Percentiles rank a stretch among this genome's conserved stretches.
phyloP scores from a whole-genome alignment of 1,139 yeast genomes.

The Blastobotrys elegans region DNA sequence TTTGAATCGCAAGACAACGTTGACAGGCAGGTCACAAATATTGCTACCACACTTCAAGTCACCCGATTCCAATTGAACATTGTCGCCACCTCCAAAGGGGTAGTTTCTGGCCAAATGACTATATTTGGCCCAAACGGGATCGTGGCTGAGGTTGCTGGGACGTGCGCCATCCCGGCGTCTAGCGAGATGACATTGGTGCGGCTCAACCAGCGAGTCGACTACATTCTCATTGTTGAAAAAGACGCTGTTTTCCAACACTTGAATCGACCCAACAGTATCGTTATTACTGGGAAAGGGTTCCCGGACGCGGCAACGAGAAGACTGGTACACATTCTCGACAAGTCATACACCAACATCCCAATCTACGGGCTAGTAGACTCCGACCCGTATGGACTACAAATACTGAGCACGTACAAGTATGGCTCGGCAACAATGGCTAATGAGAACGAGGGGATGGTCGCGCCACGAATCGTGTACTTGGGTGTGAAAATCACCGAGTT shows the following conservation, averaged over 20 bases:
- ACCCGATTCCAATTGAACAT: constrained; percentile 40
- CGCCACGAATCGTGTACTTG: constrained; percentile 25
- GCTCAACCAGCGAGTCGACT: constrained; percentile 21
- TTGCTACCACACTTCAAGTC: constrained; percentile 27
- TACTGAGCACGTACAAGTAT: constrained; percentile 43
- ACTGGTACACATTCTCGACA: constrained; percentile 49
- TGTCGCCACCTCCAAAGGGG: constrained; percentile 60
- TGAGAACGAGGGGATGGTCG: constrained; percentile 10
- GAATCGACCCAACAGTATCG: constrained; percentile 12
- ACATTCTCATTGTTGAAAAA: constrained; percentile 58
- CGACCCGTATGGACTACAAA: constrained; percentile 68
- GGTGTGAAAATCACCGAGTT: constrained; percentile 43
- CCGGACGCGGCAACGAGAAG: constrained; percentile 66
- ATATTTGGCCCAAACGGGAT: constrained; percentile 22
- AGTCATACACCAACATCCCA: constrained; percentile 45
- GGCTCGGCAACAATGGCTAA: constrained; percentile 26
- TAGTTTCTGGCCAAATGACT: constrained; percentile 42
- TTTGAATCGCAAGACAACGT: constrained; percentile 48
- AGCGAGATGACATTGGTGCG: constrained; percentile 18
- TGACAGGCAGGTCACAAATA: constrained; percentile 39
- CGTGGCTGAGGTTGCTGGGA: constrained; percentile 16
- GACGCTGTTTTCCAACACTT: constrained; percentile 40
- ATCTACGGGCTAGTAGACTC: constrained; percentile 50
- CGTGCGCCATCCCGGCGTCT: constrained; percentile 23
- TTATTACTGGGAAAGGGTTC: constrained; percentile 55